phyloP scores from a whole-genome alignment of 164 flowering plant species.

The grape (Vitis vinifera) region DNA sequence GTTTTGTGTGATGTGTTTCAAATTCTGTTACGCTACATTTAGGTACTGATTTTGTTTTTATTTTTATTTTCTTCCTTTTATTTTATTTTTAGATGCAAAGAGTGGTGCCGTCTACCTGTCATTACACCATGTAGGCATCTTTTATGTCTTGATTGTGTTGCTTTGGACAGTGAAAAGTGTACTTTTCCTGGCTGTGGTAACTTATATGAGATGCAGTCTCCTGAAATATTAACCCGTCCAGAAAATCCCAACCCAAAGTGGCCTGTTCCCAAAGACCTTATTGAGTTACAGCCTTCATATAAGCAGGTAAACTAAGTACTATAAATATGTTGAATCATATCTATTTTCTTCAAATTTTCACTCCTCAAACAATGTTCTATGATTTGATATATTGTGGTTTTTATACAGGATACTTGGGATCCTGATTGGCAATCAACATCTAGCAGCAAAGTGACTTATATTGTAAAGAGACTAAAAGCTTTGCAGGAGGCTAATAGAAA shows the following conservation, averaged over 20 bases:
- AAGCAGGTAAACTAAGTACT: slow-evolving; percentile 60
- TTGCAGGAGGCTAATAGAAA: slow-evolving; percentile 50
- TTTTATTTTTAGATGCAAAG: slow-evolving; percentile 61
- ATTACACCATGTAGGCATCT: slow-evolving; percentile 97
- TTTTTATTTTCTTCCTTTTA: neutral
- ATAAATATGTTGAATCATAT: neutral
- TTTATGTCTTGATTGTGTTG: slow-evolving; percentile 88
- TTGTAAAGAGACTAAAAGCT: slow-evolving; percentile 60
- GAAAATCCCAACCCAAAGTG: slow-evolving; percentile 98
- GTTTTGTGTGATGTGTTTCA: neutral
- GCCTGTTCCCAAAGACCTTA: slow-evolving; percentile 99
- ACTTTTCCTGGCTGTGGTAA: slow-evolving; percentile 79
- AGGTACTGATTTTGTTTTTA: neutral
- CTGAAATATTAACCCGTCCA: slow-evolving; percentile 81
- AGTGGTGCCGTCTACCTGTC: slow-evolving; percentile 94
- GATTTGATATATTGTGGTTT: neutral
- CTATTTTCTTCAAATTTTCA: neutral
- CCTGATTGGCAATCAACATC: slow-evolving; percentile 99
- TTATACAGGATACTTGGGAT: slow-evolving; percentile 86
- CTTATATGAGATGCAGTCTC: slow-evolving; percentile 88
- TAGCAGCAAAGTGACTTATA: slow-evolving; percentile 91
- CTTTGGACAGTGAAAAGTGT: slow-evolving; percentile 80
- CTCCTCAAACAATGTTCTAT: neutral
- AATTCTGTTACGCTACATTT: slow-evolving; percentile 1
- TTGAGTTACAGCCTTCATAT: slow-evolving; percentile 97